phyloP scores from a whole-genome alignment of 805 yeast species.

The Schizosaccharomyces cryophilus region DNA sequence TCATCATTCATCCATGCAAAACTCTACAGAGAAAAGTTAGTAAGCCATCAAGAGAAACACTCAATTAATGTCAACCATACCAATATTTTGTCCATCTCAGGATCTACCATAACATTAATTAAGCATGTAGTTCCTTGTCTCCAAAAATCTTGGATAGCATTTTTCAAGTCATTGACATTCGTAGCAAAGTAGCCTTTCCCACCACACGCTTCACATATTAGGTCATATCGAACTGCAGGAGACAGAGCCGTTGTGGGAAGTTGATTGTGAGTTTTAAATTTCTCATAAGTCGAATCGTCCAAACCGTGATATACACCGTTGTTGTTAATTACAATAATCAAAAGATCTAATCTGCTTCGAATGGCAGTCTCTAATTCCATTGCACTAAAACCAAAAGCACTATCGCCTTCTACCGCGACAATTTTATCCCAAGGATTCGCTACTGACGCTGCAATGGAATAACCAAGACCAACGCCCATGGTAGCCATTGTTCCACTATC shows the following conservation, averaged over 20 bases:
- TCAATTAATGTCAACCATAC: conserved; percentile 7
- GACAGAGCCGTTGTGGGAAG: conserved; percentile 39
- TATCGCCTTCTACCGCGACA: conserved; percentile 46
- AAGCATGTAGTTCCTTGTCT: conserved; percentile 19
- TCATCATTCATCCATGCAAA: not conserved
- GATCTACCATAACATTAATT: conserved; percentile 37
- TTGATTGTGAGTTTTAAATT: conserved; percentile 7
- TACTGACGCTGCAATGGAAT: conserved; percentile 26
- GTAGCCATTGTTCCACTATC: conserved; percentile 62
- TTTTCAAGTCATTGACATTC: conserved; percentile 19
- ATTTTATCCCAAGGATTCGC: conserved; percentile 17
- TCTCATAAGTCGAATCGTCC: conserved; percentile 14
- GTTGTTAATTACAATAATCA: conserved; percentile 45
- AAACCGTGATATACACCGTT: conserved; percentile 50
- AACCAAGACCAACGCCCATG: conserved; percentile 54
- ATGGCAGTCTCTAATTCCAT: conserved; percentile 51
- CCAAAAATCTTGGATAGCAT: conserved; percentile 17
- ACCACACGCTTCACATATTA: conserved; percentile 25
- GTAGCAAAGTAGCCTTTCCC: conserved; percentile 26
- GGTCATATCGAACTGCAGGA: conserved; percentile 31
- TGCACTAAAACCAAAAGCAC: conserved; percentile 54
- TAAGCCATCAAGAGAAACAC: not conserved
- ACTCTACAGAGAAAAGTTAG: not conserved
- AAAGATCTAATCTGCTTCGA: conserved; percentile 26
- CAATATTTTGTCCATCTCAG: conserved; percentile 29